Evolutionary conservation across 2,329 filamentous ascomycete species (phyloP), one percentile per base, ranked within the genome.

Genomic region (Daldinia sp.): DNA sequence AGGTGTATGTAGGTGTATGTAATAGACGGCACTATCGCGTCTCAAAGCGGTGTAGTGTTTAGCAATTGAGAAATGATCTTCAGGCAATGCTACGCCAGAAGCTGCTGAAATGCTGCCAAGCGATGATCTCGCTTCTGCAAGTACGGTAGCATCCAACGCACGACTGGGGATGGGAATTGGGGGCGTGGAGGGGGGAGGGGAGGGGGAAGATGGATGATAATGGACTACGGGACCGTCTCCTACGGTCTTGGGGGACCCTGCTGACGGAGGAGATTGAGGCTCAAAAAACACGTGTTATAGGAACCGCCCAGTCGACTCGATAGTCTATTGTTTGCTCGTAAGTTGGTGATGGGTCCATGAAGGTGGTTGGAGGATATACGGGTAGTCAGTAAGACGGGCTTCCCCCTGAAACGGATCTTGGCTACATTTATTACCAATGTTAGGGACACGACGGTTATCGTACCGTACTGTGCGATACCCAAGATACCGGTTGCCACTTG

Each of bases 111-210:
- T 46, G 57, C 60, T 59, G 70, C 65, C 68, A 66, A 67, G 68
- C 28, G 65, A 51, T 65, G 63, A 71, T 71, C 68, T 69, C 68
- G 70, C 68, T 71, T 71, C 70, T 70, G 68, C 68, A 61, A n/a
- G 65, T 61, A 61, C 13, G 63, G 65, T 60, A 59, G 60, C 46
- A 68, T 51, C 59, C 57, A 68, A 60, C 44, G 58, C 67, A 63
- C 58, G 33, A 59, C 51, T 50, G 51, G 59, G 56, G 54, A 46
- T 39, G 44, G 56, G 56, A 6, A 50, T 30, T 30, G 46, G 26
- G 53, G 58, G 46, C 7, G 6, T 10, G 12, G 56, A 20, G 50
- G 30, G 10, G 28, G 18, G 15, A 4, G 46, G 35, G 30, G 33
- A 23, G 39, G 39, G 39, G 39, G 30, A 30, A 37, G 46, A 42